Base-by-base conservation (phyloP, 495 filamentous ascomycete genomes). In the Halenospora varia region DNA sequence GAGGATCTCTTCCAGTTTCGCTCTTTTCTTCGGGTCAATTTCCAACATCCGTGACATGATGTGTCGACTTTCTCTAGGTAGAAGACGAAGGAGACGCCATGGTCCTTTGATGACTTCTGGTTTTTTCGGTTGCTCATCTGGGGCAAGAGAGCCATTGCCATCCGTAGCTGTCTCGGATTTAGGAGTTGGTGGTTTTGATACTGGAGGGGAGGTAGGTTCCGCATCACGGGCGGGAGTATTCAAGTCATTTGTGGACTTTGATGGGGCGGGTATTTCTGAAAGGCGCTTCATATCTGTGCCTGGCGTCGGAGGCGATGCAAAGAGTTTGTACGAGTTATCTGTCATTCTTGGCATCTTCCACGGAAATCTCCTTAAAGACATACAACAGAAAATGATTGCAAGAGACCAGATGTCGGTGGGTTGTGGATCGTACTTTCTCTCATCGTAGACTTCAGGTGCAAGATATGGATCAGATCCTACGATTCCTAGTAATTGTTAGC, bases 341-440 rank as follows among this genome's bases (percentile, higher is more conserved):
- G 86, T 88, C 64, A 92, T 75, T 26, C 93, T 84, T 18, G 94
- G 94, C 29, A 91, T 85, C 75, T 99, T 99, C 94, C 94, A 99
- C 0, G 95, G 94, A 68, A 97, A 99, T 15, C 95, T 80, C 35
- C 94, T 80, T 26, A 99, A 81, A 20, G 90, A 92, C 94, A 99
- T 99, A 77, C 94, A 99, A 70, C 94, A 97, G 74, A 94, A 97
- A 55, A 98, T 97, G 67, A 98, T 97, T 22, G 94, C 94, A 41
- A 98, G 77, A 19, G 94, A 98, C 94, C 94, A 98, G 60, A 98
- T 88, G 77, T 98, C 94, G 10, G 91, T 88, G 15, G 90, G 90
- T 62, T 90, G 89, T 2, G 94, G 93, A 64, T 98, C 92, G 71
- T 98, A 98, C 67, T 91, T 94, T 62, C 88, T 82, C 66, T 92